Evolutionary conservation across 164 flowering plant genomes (phyloP), one percentile per base, ranked within the genome.

Genomic region (Kalanchoe fedtschenkoi): DNA sequence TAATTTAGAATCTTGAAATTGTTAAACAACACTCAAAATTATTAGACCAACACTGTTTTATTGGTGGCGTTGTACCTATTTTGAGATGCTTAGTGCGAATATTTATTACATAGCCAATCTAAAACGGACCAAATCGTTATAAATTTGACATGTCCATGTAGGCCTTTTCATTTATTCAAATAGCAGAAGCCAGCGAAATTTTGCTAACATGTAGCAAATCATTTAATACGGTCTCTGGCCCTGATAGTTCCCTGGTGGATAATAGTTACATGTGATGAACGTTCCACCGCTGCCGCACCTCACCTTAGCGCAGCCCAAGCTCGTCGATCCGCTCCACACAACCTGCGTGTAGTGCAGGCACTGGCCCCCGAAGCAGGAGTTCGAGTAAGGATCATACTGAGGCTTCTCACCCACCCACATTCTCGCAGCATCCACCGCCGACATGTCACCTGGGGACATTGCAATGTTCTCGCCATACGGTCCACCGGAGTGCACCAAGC

Each of bases 261-360:
- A 65, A 21, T 80, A 80, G 68, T 71, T 76, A 67, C 81, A 80
- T 0, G 61, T 61, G 46, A 77, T 68, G 58, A 73, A 77, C 4
- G 61, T 41, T 65, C 69, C 56, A 4, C 68, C 70, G 56, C 33
- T 65, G 35, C 13, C 4, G 37, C 83, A 79, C 29, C 41, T 41
- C n/a, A 70, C 76, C 29, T 74, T 70, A 34, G 80, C 83, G n/a
- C 86, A 76, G 4, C 81, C 82, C 2, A 80, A 51, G 10, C 51
- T 60, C 5, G 56, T 35, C 1, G 81, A 55, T 46, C 71, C 58
- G 10, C 66, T 58, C 83, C 85, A 77, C 0, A 76, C 72, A 5
- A 81, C 56, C 34, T 75, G 85, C 1, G 81, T 81, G 58, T 75
- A 81, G 46, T 79, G 88, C 66, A 62, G 26, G 62, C 88, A 79